Evolutionary conservation across 1,284 basidiomycete species (phyloP), one percentile per base, ranked within the genome.

Genomic region (Microbotryomycetes sp.): DNA sequence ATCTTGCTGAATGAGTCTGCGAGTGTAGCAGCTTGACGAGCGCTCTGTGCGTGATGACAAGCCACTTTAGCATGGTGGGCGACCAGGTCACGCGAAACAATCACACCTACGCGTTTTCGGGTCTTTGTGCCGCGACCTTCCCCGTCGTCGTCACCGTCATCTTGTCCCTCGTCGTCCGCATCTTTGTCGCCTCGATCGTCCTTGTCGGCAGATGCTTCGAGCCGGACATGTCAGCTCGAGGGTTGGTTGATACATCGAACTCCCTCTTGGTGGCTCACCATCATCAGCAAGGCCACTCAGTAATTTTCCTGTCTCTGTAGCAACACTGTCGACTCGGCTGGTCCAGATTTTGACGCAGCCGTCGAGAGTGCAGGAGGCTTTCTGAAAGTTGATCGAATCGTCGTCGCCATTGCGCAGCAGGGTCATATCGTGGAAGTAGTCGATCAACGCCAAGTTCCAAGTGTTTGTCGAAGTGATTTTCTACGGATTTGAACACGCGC

Each of bases 301-400:
- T 14, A 99, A 82, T 74, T 97, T 97, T 32, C 92, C 92, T 0
- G 94, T 97, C 77, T 98, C 96, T 0, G 90, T 94, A 14, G 92
- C 92, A 48, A 97, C 92, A 68, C 88, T 91, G 76, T 99, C 94
- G 45, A 99, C 96, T 60, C 94, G 86, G 68, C 89, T 92, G 1
- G 94, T 98, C 93, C 93, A 99, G 63, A 99, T 96, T 79, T 98
- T 99, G 76, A 99, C 92, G 76, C 96, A 99, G 5, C 96, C 96
- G 64, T 99, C 96, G 22, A 99, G 83, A 0, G 94, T 98, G 75
- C 88, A 96, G 0, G 91, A 94, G 12, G 94, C 94, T 73, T 96
- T 94, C 76, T 97, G 93, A 74, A 98, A 98, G 77, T 98, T 97
- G 82, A 98, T 97, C 22, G 89, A 68, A 52, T 62, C 87, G 74